Conservation (phyloP, 768 basidiomycete genomes). For the Rhodosporidiobolus odoratus region DNA sequence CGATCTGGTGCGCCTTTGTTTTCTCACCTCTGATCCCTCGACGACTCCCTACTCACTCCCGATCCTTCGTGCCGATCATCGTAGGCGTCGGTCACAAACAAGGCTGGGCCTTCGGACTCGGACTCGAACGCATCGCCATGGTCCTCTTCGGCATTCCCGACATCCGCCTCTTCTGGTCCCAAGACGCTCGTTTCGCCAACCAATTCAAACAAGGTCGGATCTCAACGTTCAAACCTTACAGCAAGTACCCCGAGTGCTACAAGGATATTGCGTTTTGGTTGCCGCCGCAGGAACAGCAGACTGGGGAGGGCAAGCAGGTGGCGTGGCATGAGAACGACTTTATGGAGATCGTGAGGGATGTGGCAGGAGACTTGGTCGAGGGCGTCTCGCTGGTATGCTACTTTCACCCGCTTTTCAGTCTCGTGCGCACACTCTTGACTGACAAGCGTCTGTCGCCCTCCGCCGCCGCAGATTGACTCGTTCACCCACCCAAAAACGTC, state of each 20-base stretch:
- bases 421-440: slow-evolving; percentile 1
- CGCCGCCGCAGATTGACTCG: slow-evolving; percentile 65
- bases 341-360: slow-evolving; percentile 87
- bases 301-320: background rate
- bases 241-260: slow-evolving; percentile 78
- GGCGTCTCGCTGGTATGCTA: slow-evolving; percentile 80
- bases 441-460: background rate
- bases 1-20: slow-evolving; percentile 63
- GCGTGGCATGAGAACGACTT: slow-evolving; percentile 89
- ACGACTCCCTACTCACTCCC: too few species aligned
- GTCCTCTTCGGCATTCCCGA: slow-evolving; percentile 93
- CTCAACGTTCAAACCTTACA: slow-evolving; percentile 74
- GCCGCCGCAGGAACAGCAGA: slow-evolving; percentile 44
- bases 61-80: background rate
- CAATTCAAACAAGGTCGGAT: slow-evolving; percentile 72
- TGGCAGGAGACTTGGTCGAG: slow-evolving; percentile 86
- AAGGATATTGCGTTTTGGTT: slow-evolving; percentile 96
- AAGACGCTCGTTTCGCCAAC: slow-evolving; percentile 73
- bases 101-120: slow-evolving; percentile 97
- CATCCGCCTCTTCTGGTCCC: slow-evolving; percentile 96
- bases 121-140: slow-evolving; percentile 96
- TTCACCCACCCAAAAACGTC: slow-evolving; percentile 85
- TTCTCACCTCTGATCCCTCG: slow-evolving; percentile 42
- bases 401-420: slow-evolving; percentile 38
- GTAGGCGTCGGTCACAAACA: slow-evolving; percentile 70